Percentiles rank a stretch among this genome's conserved stretches.
These are phyloP conservation scores for Neurospora sp. DNA, from an alignment of 495 filamentous ascomycete genomes.

Conservation along the genomic window DNA sequence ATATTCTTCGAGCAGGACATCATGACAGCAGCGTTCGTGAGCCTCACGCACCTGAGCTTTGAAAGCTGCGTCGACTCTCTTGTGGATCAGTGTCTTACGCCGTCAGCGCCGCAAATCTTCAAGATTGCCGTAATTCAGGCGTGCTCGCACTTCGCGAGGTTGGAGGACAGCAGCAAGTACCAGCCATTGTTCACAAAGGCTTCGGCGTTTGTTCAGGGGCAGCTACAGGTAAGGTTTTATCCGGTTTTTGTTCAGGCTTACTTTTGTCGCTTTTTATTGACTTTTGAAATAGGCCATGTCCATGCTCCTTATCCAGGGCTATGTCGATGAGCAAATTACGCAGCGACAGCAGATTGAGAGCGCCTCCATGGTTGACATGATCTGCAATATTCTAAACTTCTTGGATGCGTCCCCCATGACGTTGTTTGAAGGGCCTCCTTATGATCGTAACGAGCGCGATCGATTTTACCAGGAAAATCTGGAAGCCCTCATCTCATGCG, in stretches of 20 bases:
- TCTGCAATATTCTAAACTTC: constrained; percentile 43
- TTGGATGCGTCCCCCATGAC: constrained; percentile 41
- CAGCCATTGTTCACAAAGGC: constrained; percentile 41
- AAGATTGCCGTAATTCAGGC: constrained; percentile 50
- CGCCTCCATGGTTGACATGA: constrained; percentile 27
- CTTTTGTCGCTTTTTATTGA: constrained; percentile 7
- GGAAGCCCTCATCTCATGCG: constrained; percentile 40
- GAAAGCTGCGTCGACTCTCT: constrained; percentile 45
- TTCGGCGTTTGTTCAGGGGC: constrained; percentile 44
- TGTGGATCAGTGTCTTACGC: constrained; percentile 41
- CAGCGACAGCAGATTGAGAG: constrained; percentile 32
- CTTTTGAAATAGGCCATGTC: constrained; percentile 25
- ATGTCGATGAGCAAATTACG: constrained; percentile 28
- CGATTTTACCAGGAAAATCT: constrained; percentile 40
- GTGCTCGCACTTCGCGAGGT: constrained; percentile 44
- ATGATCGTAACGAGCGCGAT: constrained; percentile 23
- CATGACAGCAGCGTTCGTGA: constrained; percentile 56
- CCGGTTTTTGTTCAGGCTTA: neutral
- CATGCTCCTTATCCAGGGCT: constrained; percentile 29
- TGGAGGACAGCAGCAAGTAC: constrained; percentile 39
- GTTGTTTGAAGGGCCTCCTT: constrained; percentile 36
- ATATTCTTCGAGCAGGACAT: constrained; percentile 45
- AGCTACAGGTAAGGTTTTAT: constrained; percentile 35
- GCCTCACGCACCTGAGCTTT: constrained; percentile 46
- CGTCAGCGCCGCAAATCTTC: constrained; percentile 46